phyloP scores from a whole-genome alignment of 108 stramenopile genomes.

The Cyclotella cryptica region DNA sequence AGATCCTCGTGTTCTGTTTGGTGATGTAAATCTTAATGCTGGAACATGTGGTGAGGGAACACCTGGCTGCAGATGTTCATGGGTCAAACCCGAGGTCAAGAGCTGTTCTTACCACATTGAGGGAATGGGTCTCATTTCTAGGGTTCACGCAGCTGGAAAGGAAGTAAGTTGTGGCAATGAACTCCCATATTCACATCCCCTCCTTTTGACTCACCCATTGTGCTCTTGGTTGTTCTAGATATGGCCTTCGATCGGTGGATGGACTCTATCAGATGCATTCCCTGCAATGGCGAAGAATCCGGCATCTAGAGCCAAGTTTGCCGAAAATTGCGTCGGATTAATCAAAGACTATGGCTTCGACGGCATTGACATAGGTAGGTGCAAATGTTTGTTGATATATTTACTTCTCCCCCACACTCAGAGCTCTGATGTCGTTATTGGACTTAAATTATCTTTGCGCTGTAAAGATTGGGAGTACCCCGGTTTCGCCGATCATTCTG shows the following conservation, averaged over 20 bases:
- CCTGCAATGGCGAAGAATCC: conserved; percentile 26
- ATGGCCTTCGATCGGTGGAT: conserved; percentile 42
- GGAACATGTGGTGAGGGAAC: conserved; percentile 13
- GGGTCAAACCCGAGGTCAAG: conserved; percentile 9
- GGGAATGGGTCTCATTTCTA: conserved; percentile 16
- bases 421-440: background rate
- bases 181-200: background rate
- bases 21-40: conserved; percentile 8
- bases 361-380: conserved; percentile 33
- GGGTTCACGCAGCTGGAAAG: conserved; percentile 16
- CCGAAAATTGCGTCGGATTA: conserved; percentile 20
- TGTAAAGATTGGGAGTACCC: conserved; percentile 11
- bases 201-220: background rate
- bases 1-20: conserved; percentile 21
- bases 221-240: conserved; percentile 25
- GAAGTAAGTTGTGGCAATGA: background rate
- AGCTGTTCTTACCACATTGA: conserved; percentile 19
- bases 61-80: conserved; percentile 37
- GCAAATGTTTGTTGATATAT: background rate
- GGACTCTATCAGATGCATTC: conserved; percentile 43
- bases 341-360: conserved; percentile 45
- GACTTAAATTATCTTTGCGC: background rate
- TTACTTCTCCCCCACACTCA: background rate
- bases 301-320: conserved; percentile 29
- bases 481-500: conserved; percentile 2